Conservation (phyloP, 2,329 filamentous ascomycete genomes). For the Phialocephala sp. region DNA sequence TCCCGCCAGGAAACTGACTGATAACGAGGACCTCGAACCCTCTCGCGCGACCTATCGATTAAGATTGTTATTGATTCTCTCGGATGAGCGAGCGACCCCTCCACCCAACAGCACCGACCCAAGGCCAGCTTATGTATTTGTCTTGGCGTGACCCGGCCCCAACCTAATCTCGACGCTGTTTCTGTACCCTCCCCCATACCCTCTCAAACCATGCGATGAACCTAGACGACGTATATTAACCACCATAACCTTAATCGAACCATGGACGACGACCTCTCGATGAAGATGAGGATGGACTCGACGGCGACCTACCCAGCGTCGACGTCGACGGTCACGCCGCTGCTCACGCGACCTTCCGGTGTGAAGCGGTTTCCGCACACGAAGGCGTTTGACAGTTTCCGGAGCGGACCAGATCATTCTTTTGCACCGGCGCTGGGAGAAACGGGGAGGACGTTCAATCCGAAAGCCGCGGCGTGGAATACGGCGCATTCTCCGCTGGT, state of each 20-base stretch:
- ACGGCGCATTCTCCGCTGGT: slow-evolving; percentile 78
- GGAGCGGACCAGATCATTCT: slow-evolving; percentile 29
- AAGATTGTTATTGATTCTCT: neutral
- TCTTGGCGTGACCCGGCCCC: too few species aligned
- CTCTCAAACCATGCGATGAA: neutral
- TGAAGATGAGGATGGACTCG: slow-evolving; percentile 30
- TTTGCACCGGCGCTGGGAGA: slow-evolving; percentile 32
- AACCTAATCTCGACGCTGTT: too few species aligned
- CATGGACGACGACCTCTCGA: slow-evolving; percentile 21
- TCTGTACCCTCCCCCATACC: neutral
- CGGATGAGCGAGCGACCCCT: too few species aligned
- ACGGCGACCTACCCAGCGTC: slow-evolving; percentile 33
- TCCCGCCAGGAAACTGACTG: neutral
- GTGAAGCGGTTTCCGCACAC: slow-evolving; percentile 27
- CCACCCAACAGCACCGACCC: too few species aligned
- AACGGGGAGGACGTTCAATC: slow-evolving; percentile 56
- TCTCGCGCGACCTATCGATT: neutral
- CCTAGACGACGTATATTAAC: neutral
- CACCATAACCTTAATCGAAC: neutral
- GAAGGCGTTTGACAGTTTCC: slow-evolving; percentile 39
- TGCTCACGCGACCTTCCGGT: slow-evolving; percentile 33
- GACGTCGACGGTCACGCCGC: slow-evolving; percentile 36
- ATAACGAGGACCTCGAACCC: neutral
- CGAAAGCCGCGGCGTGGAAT: slow-evolving; percentile 64
- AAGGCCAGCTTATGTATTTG: too few species aligned